Base-by-base conservation (phyloP, 139 green algal species). In the Closterium sp. region DNA sequence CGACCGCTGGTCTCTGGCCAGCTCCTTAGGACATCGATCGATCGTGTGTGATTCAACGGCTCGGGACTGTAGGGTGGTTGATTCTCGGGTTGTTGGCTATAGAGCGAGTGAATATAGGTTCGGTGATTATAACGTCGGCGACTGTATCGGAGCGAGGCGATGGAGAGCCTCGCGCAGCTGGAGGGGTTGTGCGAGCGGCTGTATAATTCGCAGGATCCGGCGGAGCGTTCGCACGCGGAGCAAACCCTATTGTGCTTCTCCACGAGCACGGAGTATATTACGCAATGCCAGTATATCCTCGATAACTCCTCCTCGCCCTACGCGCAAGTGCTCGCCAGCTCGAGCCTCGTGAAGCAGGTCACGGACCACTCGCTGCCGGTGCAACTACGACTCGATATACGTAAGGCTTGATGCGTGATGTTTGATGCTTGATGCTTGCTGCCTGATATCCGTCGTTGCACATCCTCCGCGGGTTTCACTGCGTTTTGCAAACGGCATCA, bases 241-340 rank as follows among this genome's bases (percentile, higher is more conserved):
- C 93, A 97, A 50, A 96, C 96, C 89, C 95, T 99, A 28, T 93
- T 94, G 1, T 95, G 97, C 4, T 99, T 99, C 89, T 95, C 95
- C 1, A 94, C 95, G 24, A 99, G 97, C 24, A 97, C 97, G 2
- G 98, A 99, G 34, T 98, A 98, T 91, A 96, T 99, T 22, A n/a
- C 95, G 0, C 96, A 98, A 90, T 98, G 97, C 94, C 96, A 99
- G 96, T 95, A 96, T 38, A 97, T 99, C 85, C 94, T 99, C 86
- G 97, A 99, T 95, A 97, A 96, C 90, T 97, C 96, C 22, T 88
- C 92, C 9, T 98, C 96, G 0, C 96, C 97, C 0, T 99, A 99
- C 95, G 98, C 98, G 4, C 98, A 99, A 92, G 93, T 98, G 28
- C 94, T 99, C 88, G 98, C 98, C 2, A 95, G 96, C 13, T 97